Base-by-base conservation (phyloP, 176 grass and related monocot species). In the Typha latifolia region DNA sequence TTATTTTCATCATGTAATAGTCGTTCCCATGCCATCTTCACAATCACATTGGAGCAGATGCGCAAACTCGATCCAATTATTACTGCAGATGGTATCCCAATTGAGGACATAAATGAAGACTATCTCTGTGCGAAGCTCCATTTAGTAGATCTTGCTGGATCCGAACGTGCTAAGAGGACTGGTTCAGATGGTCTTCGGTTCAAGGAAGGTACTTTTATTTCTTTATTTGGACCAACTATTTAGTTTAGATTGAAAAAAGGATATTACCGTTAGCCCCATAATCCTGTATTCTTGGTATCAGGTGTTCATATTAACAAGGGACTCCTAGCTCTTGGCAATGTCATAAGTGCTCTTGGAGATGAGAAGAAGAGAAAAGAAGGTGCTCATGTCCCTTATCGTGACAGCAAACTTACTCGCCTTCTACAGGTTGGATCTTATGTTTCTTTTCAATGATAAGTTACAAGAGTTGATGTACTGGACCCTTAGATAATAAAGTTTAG, bases 41-140 rank as follows among this genome's bases (percentile, higher is more conserved):
- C 95, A 84, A 99, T 99, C 83, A 99, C 89, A 83, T 94, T 99
- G 86, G 95, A 99, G 89, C 95, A 99, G 89, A 90, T 99, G 86
- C 86, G 86, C 48, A 99, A 94, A 92, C 51, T 79, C 81, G 86
- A 87, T 48, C 81, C 89, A 49, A 72, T 80, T 66, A 73, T 82
- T 74, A 69, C 69, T 75, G 69, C 69, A 72, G 89, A 99, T 51
- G 85, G 94, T 76, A 74, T 84, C 69, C 78, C 69, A 62, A 76
- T 84, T 29, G 95, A 99, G 32, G 95, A 99, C 16, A 74, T 90
- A 52, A 90, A 72, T 79, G 95, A 99, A 26, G 89, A 99, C 51
- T 94, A 85, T 78, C 89, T 99, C 6, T 94, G 89, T 90, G 95
- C 95, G 16, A 99, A 99, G 67, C 77, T 99, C 14, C 89, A 99